phyloP scores from a whole-genome alignment of 2,329 filamentous ascomycete species.

The Colletotrichum noveboracense region DNA sequence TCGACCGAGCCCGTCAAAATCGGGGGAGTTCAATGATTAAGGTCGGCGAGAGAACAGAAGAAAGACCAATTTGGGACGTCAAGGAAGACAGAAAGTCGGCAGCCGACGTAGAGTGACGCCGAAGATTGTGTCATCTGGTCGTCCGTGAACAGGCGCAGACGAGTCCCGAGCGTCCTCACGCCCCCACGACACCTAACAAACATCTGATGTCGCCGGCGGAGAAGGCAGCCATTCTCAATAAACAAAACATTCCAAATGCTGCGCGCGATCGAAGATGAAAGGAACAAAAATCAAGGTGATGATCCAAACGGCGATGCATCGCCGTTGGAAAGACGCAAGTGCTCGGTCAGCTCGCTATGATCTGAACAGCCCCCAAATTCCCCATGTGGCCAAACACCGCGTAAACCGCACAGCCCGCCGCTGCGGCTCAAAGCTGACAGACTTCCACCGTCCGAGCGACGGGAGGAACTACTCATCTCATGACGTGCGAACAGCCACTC shows the following conservation, averaged over 20 bases:
- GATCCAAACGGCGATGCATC: neutral
- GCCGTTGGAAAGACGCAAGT: neutral
- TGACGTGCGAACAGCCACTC: neutral
- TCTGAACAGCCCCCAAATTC: neutral
- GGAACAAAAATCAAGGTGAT: neutral
- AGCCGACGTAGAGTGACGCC: neutral
- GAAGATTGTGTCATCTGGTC: neutral
- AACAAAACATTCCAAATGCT: neutral
- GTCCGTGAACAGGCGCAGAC: neutral
- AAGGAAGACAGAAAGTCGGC: neutral
- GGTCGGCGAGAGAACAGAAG: neutral
- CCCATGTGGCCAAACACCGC: neutral
- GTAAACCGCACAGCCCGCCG: neutral
- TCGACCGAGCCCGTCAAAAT: neutral
- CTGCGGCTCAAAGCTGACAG: neutral
- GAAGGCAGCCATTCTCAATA: neutral
- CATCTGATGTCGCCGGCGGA: neutral
- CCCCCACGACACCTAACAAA: neutral
- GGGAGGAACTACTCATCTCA: conserved; percentile 11
- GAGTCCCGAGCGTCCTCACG: neutral
- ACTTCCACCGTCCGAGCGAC: neutral
- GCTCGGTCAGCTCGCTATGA: conserved; percentile 2
- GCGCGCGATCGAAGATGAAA: neutral
- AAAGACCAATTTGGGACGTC: neutral
- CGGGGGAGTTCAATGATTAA: neutral